Conservation (phyloP, 352 stramenopile genomes). For the Globisporangium recalcitrans region DNA sequence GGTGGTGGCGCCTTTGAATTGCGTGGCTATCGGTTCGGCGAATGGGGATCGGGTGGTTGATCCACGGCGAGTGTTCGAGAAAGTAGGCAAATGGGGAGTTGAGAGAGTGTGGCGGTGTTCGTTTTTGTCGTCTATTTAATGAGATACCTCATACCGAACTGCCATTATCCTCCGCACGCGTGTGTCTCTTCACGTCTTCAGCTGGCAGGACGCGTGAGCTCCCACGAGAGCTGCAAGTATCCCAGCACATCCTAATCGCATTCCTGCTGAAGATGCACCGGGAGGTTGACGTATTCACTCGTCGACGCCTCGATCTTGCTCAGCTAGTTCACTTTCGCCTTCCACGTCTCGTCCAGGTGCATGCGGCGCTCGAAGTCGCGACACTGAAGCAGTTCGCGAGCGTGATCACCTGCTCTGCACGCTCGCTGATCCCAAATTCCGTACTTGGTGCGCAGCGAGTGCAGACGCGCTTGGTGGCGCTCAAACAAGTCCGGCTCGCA, state of each 20-base stretch:
- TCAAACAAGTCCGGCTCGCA: conserved; percentile 6
- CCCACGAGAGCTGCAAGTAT: conserved; percentile 33
- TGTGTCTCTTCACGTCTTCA: too few relatives aligned
- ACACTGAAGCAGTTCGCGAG: conserved; percentile 84
- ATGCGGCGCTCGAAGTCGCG: conserved; percentile 70
- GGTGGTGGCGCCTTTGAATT: too few relatives aligned
- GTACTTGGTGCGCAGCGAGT: conserved; percentile 59
- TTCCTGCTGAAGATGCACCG: conserved; percentile 33
- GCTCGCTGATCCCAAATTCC: conserved; percentile 44
- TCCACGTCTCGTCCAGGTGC: conserved; percentile 66
- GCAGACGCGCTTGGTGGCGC: conserved; percentile 20
- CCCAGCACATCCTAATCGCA: conserved; percentile 39
- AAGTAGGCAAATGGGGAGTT: too few relatives aligned
- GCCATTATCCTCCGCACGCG: too few relatives aligned
- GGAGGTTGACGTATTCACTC: conserved; percentile 63
- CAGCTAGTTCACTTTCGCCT: conserved; percentile 53
- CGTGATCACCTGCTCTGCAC: conserved; percentile 70
- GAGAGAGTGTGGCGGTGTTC: too few relatives aligned
- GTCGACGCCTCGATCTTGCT: conserved; percentile 74
- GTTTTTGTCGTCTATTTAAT: too few relatives aligned
- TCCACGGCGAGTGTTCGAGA: too few relatives aligned
- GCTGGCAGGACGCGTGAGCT: conserved; percentile 9
- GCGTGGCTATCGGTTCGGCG: too few relatives aligned
- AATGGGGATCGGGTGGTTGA: too few relatives aligned
- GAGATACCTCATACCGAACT: too few relatives aligned